Percentiles rank a stretch among this genome's conserved stretches.
phyloP scores from a whole-genome alignment of 1,284 basidiomycete genomes.

The Trichosporon sp. region DNA sequence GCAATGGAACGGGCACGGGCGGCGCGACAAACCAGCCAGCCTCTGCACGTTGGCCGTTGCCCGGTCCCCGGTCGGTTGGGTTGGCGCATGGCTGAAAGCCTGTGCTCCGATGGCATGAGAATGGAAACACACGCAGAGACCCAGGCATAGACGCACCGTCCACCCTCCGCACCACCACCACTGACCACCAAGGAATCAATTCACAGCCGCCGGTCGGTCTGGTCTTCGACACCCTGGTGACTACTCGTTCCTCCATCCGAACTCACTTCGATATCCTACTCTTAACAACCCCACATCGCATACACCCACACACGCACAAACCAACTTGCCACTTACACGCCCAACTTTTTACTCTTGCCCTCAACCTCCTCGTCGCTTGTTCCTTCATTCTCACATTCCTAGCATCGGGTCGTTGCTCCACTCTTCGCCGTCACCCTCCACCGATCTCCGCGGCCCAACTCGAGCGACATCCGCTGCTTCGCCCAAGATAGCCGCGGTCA shows the following conservation, averaged over 20 bases:
- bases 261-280: neutral
- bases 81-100: neutral
- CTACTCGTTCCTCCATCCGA: neutral
- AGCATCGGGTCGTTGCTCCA: neutral
- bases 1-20: neutral
- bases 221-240: neutral
- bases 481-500: slow-evolving; percentile 22
- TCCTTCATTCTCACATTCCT: neutral
- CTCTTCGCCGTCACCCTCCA: neutral
- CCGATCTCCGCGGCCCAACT: neutral
- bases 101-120: neutral
- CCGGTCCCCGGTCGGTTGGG: neutral
- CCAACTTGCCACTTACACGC: neutral
- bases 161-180: neutral
- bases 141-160: neutral
- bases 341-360: neutral
- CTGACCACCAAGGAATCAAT: slow-evolving; percentile 7
- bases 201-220: slow-evolving; percentile 12
- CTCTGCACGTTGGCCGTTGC: neutral
- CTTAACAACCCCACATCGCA: neutral
- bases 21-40: neutral
- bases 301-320: neutral
- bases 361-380: neutral
- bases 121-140: neutral
- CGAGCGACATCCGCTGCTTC: slow-evolving; percentile 10